Base-by-base conservation (phyloP, 306 rosid species). In the Glycyrrhiza uralensis region DNA sequence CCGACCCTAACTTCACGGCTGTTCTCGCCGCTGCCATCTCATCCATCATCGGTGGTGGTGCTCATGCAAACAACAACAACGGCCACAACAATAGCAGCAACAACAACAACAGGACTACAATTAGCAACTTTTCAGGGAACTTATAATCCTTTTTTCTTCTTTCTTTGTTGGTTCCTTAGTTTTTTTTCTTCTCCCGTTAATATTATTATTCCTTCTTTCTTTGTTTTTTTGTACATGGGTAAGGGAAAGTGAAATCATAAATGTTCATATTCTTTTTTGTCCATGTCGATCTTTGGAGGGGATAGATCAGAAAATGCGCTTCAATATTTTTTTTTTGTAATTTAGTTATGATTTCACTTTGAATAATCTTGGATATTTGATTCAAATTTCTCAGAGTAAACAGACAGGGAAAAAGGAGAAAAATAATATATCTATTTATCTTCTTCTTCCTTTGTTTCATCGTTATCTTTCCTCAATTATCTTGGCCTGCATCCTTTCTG, bases 21-120 rank as follows among this genome's bases (percentile, higher is more conserved):
- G 99, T 85, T 0, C 90, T 95, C 4, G 99, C 97, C 0, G 99
- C 99, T 0, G 99, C 99, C 10, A 91, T 95, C 81, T 85, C 95
- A 49, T 89, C 97, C 71, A 91, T 95, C 82, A 95, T 95, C 3
- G 88, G 94, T 9, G 88, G 94, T 9, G 90, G 96, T 24, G 81
- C 75, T 33, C 85, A 81, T 7, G 33, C 81, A 2, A 85, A 81
- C 76, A 84, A 28, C 29, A 80, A 51, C 60, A 15, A 9, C n/a
- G 49, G 8, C 44, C 30, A 6, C 61, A 69, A 36, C 47, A 41
- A 13, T 10, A 45, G 2, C 23, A 19, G 5, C 65, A 30, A 56
- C 74, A 63, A 52, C 61, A 78, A 5, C 70, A 79, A 45, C 35
- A 56, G 74, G 41, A 80, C 20, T 64, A 83, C 84, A 45, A 61